Evolutionary conservation across 495 filamentous ascomycete genomes (phyloP).

Genomic region (Niebla homalea): DNA sequence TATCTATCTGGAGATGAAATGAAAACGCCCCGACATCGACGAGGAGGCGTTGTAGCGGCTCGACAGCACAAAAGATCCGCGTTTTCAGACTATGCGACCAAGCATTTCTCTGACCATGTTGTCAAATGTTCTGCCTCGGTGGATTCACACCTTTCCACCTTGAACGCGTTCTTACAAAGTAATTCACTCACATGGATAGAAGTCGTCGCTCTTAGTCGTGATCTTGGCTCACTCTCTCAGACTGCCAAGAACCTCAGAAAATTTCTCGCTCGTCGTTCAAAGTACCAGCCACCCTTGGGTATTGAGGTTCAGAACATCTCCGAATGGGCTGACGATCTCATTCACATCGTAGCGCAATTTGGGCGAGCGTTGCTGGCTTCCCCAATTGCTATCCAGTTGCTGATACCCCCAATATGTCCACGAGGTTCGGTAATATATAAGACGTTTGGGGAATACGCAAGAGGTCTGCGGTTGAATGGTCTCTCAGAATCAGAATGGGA

Average conservation of each 20-base stretch:
- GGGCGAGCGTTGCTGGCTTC: slow-evolving; percentile 13
- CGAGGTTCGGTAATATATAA: slow-evolving; percentile 12
- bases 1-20: slow-evolving; percentile 20
- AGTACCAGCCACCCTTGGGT: slow-evolving; percentile 12
- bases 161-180: slow-evolving; percentile 20
- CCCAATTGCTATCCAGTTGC: slow-evolving; percentile 19
- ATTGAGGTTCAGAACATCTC: slow-evolving; percentile 10
- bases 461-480: slow-evolving; percentile 19
- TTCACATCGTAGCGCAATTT: slow-evolving; percentile 20
- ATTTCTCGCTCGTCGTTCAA: slow-evolving; percentile 12
- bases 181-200: slow-evolving; percentile 29
- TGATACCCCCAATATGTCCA: slow-evolving; percentile 22
- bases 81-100: slow-evolving; percentile 20
- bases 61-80: not conserved
- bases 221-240: slow-evolving; percentile 18
- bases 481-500: slow-evolving; percentile 20
- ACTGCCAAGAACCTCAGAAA: slow-evolving; percentile 19
- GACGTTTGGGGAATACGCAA: slow-evolving; percentile 12
- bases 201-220: slow-evolving; percentile 14
- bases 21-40: slow-evolving; percentile 13
- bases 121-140: not conserved
- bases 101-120: slow-evolving; percentile 25
- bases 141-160: not conserved
- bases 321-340: slow-evolving; percentile 22
- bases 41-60: not conserved